Percentiles rank a stretch among this genome's conserved stretches.
Evolutionary conservation across 306 rosid genomes (phyloP).

Genomic region (Fragaria vesca): DNA sequence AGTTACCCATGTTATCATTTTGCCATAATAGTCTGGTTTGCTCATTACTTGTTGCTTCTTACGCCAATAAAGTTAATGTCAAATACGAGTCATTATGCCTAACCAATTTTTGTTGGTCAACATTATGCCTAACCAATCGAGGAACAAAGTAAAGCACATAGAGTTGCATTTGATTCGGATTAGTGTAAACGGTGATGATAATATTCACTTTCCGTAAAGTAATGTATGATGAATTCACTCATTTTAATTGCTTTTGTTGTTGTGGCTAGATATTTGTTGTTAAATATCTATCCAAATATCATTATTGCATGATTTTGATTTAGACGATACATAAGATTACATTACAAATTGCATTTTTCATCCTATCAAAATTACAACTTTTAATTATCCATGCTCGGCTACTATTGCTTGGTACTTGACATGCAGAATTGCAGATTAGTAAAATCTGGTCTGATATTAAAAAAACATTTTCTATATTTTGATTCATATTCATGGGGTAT

Average conservation of each 20-base stretch:
- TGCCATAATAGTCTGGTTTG: slow-evolving; percentile 33
- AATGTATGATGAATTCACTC: not conserved
- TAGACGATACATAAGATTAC: too few relatives aligned
- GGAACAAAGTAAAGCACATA: slow-evolving; percentile 27
- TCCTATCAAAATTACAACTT: not conserved
- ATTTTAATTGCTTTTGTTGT: not conserved
- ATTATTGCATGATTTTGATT: too few relatives aligned
- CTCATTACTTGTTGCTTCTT: slow-evolving; percentile 46
- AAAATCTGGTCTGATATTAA: not conserved
- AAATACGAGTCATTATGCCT: slow-evolving; percentile 38
- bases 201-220: not conserved
- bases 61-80: slow-evolving; percentile 42
- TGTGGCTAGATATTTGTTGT: not conserved
- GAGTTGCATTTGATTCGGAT: not conserved
- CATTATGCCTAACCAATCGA: slow-evolving; percentile 41
- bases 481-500: not conserved
- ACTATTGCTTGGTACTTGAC: not conserved
- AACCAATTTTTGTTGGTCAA: slow-evolving; percentile 13
- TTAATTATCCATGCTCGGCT: not conserved
- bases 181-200: not conserved
- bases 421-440: not conserved
- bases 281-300: not conserved
- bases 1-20: slow-evolving; percentile 44
- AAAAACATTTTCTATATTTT: too few relatives aligned
- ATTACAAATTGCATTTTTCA: not conserved